Conservation (phyloP, 257 asterid species). For the Thymus quinquecostatus region DNA sequence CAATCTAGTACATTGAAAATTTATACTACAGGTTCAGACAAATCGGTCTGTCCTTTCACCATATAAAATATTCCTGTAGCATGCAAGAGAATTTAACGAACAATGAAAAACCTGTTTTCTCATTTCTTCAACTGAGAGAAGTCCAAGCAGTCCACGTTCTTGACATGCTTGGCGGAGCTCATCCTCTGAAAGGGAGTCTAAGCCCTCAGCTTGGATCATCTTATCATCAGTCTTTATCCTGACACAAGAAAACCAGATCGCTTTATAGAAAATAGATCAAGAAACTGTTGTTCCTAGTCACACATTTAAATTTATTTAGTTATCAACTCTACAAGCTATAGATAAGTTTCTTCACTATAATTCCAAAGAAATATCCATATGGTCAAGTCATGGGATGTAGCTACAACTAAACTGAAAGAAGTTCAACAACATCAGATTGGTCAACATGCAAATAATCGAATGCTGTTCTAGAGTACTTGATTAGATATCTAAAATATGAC, state of each 20-base stretch:
- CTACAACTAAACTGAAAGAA: background rate
- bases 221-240: slow-evolving; percentile 90
- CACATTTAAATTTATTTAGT: slow-evolving; percentile 1
- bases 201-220: slow-evolving; percentile 91
- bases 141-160: slow-evolving; percentile 94
- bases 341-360: slow-evolving; percentile 2
- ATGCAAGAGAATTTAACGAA: slow-evolving; percentile 13
- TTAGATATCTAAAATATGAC: slow-evolving; percentile 2
- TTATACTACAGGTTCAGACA: slow-evolving; percentile 16
- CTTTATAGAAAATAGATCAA: slow-evolving; percentile 17
- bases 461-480: slow-evolving; percentile 20
- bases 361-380: slow-evolving; percentile 1
- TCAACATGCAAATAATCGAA: slow-evolving; percentile 4
- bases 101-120: slow-evolving; percentile 75
- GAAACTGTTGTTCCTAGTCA: slow-evolving; percentile 18
- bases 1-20: slow-evolving; percentile 1
- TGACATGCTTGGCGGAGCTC: slow-evolving; percentile 98
- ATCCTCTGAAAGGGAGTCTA: slow-evolving; percentile 89
- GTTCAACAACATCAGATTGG: background rate
- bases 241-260: slow-evolving; percentile 28
- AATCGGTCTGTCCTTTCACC: slow-evolving; percentile 21
- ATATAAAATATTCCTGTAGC: slow-evolving; percentile 16
- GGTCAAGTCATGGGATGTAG: background rate
- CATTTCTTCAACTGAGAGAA: slow-evolving; percentile 90
- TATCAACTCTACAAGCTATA: slow-evolving; percentile 6